Base-by-base conservation (phyloP, 1,284 basidiomycete species). In the Ganoderma resinaceum region DNA sequence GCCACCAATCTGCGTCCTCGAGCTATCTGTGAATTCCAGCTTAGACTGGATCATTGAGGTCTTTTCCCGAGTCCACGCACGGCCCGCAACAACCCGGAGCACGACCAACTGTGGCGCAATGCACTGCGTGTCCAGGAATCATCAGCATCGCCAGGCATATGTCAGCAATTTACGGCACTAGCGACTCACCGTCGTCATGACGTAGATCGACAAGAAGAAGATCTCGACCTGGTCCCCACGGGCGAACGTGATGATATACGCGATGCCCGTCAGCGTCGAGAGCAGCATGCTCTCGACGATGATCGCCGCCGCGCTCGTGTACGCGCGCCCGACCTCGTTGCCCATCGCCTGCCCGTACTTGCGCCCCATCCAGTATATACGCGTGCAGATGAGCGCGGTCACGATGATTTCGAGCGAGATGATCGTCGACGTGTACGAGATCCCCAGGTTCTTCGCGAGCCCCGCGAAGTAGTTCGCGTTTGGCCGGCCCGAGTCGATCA, bases 51-150 rank as follows among this genome's bases (percentile, higher is more conserved):
- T 23, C 40, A 65, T 63, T 31, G 68, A 49, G 37, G 53, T 60
- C 42, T 61, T 61, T 31, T 69, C 60, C 38, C 62, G 63, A 46
- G 73, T 74, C 79, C 78, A 81, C n/a, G 62, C 62, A 53, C 66
- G 70, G n/a, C 79, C 79, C 69, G 73, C 73, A 2, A 79, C 73
- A 2, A 80, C 73, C 1, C 80, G 77, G n/a, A 79, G 69, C 31
- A 81, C 77, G 61, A 81, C 78, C 42, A 80, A 72, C 68, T 79
- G 78, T 5, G 80, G 80, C 6, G 79, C 74, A 20, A 81, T 66
- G 40, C 70, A 76, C 79, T 80, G 72, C 1, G 20, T 12, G 16
- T 23, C 53, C 55, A 8, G 37, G 9, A 38, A 42, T 18, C 23
- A 60, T 40, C 37, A 60, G 37, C 12, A 60, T 60, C 57, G 8